Evolutionary conservation across 768 basidiomycete species (phyloP), one percentile per base, ranked within the genome.

Genomic region (Rhodotorula diobovata): DNA sequence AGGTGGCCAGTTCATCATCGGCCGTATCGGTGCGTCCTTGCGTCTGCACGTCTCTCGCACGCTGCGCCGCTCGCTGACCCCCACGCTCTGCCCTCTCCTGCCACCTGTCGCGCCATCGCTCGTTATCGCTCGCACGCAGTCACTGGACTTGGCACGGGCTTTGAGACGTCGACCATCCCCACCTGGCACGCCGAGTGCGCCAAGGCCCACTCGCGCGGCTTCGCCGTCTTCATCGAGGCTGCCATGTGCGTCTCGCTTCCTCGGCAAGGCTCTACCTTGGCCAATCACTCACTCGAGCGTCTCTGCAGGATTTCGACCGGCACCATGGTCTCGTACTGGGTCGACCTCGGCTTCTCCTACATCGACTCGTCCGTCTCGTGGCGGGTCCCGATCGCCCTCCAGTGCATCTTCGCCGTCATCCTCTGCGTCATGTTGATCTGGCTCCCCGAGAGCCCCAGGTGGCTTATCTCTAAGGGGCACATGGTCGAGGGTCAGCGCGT

Each of bases 221-320:
- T 85, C 66, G 80, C 87, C 67, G 86, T 88, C 63, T 86, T 87
- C 84, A 83, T 88, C 63, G 86, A 87, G 78, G 74, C 63, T 2
- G 35, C 20, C 34, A 30, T 34, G 55, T 43, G 41, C 41, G 41
- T 43, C 41, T n/a, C n/a, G n/a, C n/a, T 39, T 39, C n/a, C 53
- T 77, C 79, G 41, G 15, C 39, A 14, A 7, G 9, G 39, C 39
- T 39, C 39, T 7, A 14, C 39, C 39, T 39, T 14, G 39, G 7
- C 39, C 39, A 21, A 37, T 32, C 15, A 11, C 30, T 41, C 21
- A 18, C 59, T 9, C 23, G 35, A 14, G 8, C 28, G 9, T 53
- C 28, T 28, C 14, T 30, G n/a, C 28, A 43, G 41, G 41, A 87
- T 87, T 72, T 85, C 86, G 0, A 86, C 85, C 76, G 87, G 87